A percentile compares a stretch with the other conserved stretches of the same genome.
Conservation (phyloP, 352 stramenopile genomes). For the Aphanomyces astaci region DNA sequence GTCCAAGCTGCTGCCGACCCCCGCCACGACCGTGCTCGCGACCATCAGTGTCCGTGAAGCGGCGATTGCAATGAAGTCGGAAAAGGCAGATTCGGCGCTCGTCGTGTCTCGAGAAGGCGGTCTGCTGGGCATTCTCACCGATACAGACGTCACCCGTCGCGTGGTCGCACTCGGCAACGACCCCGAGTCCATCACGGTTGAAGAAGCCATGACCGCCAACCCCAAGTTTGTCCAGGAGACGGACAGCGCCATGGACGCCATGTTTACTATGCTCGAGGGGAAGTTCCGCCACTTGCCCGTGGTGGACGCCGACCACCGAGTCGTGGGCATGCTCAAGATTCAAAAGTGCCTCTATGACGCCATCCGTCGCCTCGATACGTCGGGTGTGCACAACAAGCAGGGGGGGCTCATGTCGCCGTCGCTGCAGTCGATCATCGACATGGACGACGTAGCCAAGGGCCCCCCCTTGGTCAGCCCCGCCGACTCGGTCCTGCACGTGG, state of each 20-base stretch:
- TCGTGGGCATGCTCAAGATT: constrained; percentile 96
- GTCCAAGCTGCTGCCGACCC: constrained; percentile 76
- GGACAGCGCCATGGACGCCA: constrained; percentile 85
- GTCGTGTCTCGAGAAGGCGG: constrained; percentile 85
- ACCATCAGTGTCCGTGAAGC: constrained; percentile 84
- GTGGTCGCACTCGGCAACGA: constrained; percentile 82
- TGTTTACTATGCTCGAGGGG: constrained; percentile 87
- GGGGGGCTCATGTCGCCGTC: constrained; percentile 58
- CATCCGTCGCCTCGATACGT: constrained; percentile 94
- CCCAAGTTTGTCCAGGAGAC: constrained; percentile 84
- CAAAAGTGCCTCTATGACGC: constrained; percentile 98
- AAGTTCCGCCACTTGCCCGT: constrained; percentile 97
- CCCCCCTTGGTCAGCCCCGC: constrained; percentile 65
- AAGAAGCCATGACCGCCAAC: constrained; percentile 79
- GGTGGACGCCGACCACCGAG: constrained; percentile 78
- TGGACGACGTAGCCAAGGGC: constrained; percentile 53
- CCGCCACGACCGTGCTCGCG: constrained; percentile 85
- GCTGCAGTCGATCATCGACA: constrained; percentile 69
- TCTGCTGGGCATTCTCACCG: constrained; percentile 93
- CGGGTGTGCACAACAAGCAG: constrained; percentile 83
- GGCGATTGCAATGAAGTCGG: constrained; percentile 81
- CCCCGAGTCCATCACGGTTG: constrained; percentile 73
- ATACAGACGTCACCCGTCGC: constrained; percentile 83
- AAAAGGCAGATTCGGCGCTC: constrained; percentile 89
- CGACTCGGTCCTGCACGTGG: constrained; percentile 80